phyloP scores from a whole-genome alignment of 306 rosid species.

The Prunus mira region DNA sequence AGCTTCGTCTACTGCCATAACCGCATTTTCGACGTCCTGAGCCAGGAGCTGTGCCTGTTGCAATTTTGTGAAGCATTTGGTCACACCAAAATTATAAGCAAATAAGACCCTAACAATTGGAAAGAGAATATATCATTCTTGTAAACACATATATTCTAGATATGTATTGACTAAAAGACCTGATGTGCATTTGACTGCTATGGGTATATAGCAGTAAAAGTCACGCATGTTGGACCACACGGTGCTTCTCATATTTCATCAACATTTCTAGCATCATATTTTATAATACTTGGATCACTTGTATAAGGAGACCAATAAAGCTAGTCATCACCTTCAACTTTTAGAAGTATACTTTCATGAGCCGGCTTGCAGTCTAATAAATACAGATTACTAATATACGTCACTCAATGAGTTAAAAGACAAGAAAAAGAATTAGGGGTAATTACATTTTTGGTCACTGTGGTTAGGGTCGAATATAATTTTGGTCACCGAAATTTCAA shows the following conservation, averaged over 20 bases:
- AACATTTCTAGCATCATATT: neutral
- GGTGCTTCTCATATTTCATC: neutral
- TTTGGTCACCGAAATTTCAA: too few relatives aligned
- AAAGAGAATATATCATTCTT: neutral
- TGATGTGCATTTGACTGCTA: neutral
- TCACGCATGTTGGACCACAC: neutral
- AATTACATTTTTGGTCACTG: too few relatives aligned
- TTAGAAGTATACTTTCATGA: neutral
- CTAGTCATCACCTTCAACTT: neutral
- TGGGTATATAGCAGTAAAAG: neutral
- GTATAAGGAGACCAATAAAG: neutral
- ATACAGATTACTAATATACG: neutral
- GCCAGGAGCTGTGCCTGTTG: conserved; percentile 92
- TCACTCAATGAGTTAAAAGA: neutral
- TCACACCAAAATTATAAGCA: neutral
- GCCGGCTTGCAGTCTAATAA: neutral
- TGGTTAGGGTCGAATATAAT: too few relatives aligned
- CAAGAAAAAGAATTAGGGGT: neutral
- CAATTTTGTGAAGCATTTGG: conserved; percentile 14
- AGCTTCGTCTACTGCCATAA: conserved; percentile 35
- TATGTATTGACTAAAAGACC: neutral
- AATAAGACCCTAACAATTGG: neutral
- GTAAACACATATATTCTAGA: neutral
- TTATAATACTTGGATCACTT: too few relatives aligned
- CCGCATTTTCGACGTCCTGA: conserved; percentile 56